phyloP scores from a whole-genome alignment of 2,329 filamentous ascomycete species.

The Neonectria faginata region DNA sequence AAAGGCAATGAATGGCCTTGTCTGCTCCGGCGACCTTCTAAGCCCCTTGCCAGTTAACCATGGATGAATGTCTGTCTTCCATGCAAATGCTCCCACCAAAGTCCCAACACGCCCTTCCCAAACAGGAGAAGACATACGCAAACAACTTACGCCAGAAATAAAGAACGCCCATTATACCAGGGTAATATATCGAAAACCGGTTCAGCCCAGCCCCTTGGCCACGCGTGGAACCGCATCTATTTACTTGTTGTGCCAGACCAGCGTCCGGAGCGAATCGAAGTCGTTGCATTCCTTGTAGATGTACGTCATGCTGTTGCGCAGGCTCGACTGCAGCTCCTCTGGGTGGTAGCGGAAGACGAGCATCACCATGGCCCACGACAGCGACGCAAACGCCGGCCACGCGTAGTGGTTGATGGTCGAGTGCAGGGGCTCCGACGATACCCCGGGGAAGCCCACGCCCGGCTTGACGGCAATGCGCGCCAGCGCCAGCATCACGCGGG shows the following conservation, averaged over 20 bases:
- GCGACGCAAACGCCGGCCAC: conserved; percentile 91
- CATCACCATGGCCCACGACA: conserved; percentile 96
- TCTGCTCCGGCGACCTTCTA: conserved; percentile 25
- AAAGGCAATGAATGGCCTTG: conserved; percentile 21
- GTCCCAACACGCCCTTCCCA: conserved; percentile 17
- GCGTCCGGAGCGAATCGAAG: conserved; percentile 87
- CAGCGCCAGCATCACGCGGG: conserved; percentile 85
- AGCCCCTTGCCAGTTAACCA: conserved; percentile 17
- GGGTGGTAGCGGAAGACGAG: conserved; percentile 93
- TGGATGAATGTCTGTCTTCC: conserved; percentile 17
- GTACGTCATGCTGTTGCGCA: conserved; percentile 96
- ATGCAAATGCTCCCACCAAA: conserved; percentile 33
- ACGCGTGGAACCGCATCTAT: conserved; percentile 49
- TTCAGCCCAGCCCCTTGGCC: not conserved
- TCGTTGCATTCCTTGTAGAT: conserved; percentile 92
- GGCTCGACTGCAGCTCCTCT: conserved; percentile 87
- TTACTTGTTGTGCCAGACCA: conserved; percentile 87
- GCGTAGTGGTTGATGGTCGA: conserved; percentile 74
- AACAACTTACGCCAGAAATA: conserved; percentile 28
- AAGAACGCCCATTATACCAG: conserved; percentile 28
- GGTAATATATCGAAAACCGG: conserved; percentile 7
- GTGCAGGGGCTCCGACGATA: conserved; percentile 62
- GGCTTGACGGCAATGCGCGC: conserved; percentile 85
- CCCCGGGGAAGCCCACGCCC: conserved; percentile 60
- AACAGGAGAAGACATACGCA: not conserved